These are phyloP conservation scores for Globisporangium nagaii DNA, from an alignment of 352 stramenopile genomes.

Conservation along the genomic window DNA sequence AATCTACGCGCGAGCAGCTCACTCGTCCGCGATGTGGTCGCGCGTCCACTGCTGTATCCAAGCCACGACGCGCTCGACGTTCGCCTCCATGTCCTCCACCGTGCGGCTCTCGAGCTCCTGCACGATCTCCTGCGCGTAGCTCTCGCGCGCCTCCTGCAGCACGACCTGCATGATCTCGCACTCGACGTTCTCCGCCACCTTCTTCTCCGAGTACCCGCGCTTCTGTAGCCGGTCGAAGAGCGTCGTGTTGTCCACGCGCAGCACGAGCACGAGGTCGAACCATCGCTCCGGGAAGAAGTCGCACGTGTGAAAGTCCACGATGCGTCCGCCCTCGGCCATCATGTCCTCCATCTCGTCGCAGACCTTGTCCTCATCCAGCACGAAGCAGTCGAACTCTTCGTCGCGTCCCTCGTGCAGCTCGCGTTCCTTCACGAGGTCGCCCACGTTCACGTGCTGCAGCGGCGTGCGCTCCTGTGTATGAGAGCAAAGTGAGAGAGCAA, in stretches of 20 bases:
- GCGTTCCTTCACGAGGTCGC: conserved; percentile 89
- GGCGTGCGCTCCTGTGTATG: conserved; percentile 59
- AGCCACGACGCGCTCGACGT: conserved; percentile 87
- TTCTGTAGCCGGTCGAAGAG: conserved; percentile 86
- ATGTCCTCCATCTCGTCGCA: conserved; percentile 93
- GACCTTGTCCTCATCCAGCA: conserved; percentile 97
- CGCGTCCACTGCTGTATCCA: conserved; percentile 93
- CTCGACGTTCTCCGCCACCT: conserved; percentile 95
- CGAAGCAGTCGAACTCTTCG: conserved; percentile 94
- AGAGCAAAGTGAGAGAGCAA: conserved; percentile 1
- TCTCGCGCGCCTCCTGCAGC: conserved; percentile 93
- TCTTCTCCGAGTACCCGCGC: conserved; percentile 94
- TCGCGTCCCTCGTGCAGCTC: conserved; percentile 83
- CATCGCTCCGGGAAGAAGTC: conserved; percentile 98
- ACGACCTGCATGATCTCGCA: conserved; percentile 99
- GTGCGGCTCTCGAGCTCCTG: conserved; percentile 93
- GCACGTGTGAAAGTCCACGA: conserved; percentile 97
- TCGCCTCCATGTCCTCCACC: conserved; percentile 95
- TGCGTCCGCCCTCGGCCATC: conserved; percentile 82
- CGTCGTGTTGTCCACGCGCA: conserved; percentile 90
- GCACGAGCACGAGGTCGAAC: conserved; percentile 94
- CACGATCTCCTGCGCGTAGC: conserved; percentile 93
- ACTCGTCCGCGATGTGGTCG: conserved; percentile 32
- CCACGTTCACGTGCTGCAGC: conserved; percentile 93
- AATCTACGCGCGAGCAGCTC: background rate